A percentile compares a stretch with the other conserved stretches of the same genome.
Evolutionary conservation across 1,284 basidiomycete species (phyloP).

Genomic region (Irpex sp.): DNA sequence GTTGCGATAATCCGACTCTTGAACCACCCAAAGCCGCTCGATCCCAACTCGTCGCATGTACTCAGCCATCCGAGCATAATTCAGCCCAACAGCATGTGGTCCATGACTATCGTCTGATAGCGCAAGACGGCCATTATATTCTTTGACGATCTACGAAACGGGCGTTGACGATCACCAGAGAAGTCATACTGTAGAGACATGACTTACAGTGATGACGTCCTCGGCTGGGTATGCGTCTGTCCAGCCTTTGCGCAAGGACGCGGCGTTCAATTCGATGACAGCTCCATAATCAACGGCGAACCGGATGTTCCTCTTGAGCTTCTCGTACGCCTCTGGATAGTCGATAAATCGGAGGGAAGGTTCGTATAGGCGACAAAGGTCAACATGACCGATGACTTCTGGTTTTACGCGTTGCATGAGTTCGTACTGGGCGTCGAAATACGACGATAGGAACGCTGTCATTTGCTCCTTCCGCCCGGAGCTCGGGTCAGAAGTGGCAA

Average conservation of each 20-base stretch:
- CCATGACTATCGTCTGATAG: constrained; percentile 97
- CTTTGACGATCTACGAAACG: constrained; percentile 38
- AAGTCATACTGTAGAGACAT: not conserved
- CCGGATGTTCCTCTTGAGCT: constrained; percentile 71
- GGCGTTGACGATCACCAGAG: not conserved
- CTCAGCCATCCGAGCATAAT: constrained; percentile 64
- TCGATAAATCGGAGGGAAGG: constrained; percentile 51
- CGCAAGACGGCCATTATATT: constrained; percentile 67
- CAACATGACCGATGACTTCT: constrained; percentile 91
- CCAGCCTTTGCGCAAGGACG: constrained; percentile 93
- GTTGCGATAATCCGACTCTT: constrained; percentile 32
- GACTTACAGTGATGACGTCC: constrained; percentile 70
- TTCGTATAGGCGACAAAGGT: constrained; percentile 80
- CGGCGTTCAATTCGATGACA: constrained; percentile 90
- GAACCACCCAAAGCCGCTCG: constrained; percentile 64
- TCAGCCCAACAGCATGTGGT: constrained; percentile 81
- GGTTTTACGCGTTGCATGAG: constrained; percentile 71
- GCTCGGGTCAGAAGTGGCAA: constrained; percentile 21
- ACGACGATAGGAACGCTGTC: constrained; percentile 55
- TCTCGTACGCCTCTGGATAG: constrained; percentile 56
- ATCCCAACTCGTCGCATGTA: constrained; percentile 69
- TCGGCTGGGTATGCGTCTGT: constrained; percentile 73
- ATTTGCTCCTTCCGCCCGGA: constrained; percentile 15
- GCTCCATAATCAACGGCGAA: constrained; percentile 82
- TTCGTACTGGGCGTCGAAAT: constrained; percentile 80